A percentile compares a stretch with the other conserved stretches of the same genome.
These are phyloP conservation scores for Lagenidium giganteum DNA, from an alignment of 352 stramenopile species.

Conservation along the genomic window DNA sequence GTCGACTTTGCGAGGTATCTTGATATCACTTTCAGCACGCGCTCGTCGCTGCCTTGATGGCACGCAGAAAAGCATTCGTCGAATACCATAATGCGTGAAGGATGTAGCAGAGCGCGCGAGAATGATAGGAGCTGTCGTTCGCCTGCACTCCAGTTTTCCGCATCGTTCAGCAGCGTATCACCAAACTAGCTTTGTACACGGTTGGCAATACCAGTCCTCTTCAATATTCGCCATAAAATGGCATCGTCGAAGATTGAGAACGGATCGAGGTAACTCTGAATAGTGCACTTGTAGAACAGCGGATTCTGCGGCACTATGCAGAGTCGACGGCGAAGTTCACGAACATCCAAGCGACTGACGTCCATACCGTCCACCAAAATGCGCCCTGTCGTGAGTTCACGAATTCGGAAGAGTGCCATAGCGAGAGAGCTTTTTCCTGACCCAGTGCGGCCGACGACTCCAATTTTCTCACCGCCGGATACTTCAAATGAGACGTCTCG, in stretches of 20 bases:
- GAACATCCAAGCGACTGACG: no score
- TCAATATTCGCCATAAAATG: no score
- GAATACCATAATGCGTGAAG: conserved; percentile 90
- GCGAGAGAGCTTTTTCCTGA: conserved; percentile 80
- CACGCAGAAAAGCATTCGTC: conserved; percentile 62
- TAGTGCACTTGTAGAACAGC: conserved; percentile 87
- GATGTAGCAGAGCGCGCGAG: conserved; percentile 83
- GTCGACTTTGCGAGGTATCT: conserved; percentile 88
- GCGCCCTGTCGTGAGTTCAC: conserved; percentile 80
- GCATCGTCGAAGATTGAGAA: conserved; percentile 69
- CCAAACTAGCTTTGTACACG: no score
- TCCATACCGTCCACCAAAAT: conserved; percentile 92
- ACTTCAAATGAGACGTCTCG: conserved; percentile 63
- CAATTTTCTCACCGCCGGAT: conserved; percentile 75
- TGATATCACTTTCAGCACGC: conserved; percentile 43
- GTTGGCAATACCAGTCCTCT: no score
- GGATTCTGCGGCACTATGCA: conserved; percentile 93
- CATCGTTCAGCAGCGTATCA: no score
- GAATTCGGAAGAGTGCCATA: conserved; percentile 87
- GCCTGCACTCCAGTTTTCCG: conserved; percentile 83
- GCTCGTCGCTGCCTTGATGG: conserved; percentile 46
- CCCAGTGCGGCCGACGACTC: conserved; percentile 85
- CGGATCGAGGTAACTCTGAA: conserved; percentile 90
- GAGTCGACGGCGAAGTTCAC: no score
- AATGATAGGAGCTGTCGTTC: conserved; percentile 91